These are phyloP conservation scores for Nepenthes gracilis DNA, from an alignment of 148 eudicot genomes.

Conservation along the genomic window DNA sequence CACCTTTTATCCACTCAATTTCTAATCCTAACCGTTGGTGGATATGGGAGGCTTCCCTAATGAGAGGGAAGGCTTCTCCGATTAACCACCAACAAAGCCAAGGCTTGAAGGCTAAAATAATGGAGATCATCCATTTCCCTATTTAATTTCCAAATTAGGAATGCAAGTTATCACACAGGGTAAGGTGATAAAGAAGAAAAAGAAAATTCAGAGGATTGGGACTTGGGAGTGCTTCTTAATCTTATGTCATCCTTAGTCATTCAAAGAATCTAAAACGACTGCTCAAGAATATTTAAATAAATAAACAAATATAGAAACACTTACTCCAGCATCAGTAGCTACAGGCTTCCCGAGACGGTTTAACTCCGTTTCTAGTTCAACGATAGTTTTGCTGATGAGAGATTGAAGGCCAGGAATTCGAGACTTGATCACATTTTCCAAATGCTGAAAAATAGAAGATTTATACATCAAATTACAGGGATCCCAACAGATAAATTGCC, in stretches of 20 bases:
- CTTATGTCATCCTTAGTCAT: not conserved
- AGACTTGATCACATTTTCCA: constrained; percentile 94
- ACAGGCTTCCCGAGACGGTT: constrained; percentile 92
- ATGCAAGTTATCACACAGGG: too few relatives aligned
- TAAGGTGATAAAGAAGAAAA: too few relatives aligned
- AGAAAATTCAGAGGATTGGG: too few relatives aligned
- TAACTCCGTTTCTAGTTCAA: constrained; percentile 89
- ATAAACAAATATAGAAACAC: constrained; percentile 10
- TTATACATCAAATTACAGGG: not conserved
- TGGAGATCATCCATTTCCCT: not conserved
- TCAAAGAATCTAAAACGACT: not conserved
- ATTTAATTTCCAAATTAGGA: too few relatives aligned
- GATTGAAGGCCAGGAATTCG: constrained; percentile 98
- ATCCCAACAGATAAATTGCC: not conserved
- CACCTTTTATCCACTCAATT: too few relatives aligned
- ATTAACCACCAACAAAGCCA: too few relatives aligned
- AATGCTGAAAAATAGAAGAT: constrained; percentile 48
- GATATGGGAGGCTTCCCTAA: too few relatives aligned
- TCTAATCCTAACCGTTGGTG: too few relatives aligned
- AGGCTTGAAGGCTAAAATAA: not conserved
- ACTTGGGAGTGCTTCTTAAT: too few relatives aligned
- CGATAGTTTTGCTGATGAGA: constrained; percentile 78
- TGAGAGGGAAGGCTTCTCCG: too few relatives aligned
- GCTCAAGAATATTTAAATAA: not conserved
- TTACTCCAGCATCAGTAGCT: constrained; percentile 96